Conservation (phyloP, 495 filamentous ascomycete species). For the Saxophila tyrrhenica region DNA sequence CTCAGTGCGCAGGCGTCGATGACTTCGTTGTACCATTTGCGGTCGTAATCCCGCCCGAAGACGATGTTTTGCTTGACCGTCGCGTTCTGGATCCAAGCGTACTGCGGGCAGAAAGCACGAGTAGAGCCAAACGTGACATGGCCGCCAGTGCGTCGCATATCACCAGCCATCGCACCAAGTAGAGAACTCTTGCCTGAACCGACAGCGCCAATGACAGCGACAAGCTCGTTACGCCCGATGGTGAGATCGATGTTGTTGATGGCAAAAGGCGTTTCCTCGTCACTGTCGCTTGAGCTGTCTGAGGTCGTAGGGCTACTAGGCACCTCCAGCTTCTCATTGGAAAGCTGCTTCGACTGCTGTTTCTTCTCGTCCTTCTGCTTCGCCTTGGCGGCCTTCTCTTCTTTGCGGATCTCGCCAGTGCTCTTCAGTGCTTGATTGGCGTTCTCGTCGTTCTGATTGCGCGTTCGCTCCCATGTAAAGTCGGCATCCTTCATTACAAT, state of each 20-base stretch:
- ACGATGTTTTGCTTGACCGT: conserved; percentile 79
- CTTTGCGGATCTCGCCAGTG: conserved; percentile 19
- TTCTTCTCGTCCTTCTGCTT: conserved; percentile 24
- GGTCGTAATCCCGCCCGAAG: conserved; percentile 70
- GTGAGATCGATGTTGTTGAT: conserved; percentile 62
- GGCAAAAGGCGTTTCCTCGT: conserved; percentile 64
- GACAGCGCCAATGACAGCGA: conserved; percentile 85
- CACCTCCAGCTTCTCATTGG: conserved; percentile 19
- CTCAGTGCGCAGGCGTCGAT: conserved; percentile 56
- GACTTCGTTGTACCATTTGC: conserved; percentile 50
- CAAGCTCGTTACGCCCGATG: conserved; percentile 67
- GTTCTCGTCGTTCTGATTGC: conserved; percentile 42
- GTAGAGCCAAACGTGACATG: conserved; percentile 62
- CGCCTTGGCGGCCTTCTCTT: conserved; percentile 31
- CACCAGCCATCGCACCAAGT: conserved; percentile 79
- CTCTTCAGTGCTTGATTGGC: conserved; percentile 23
- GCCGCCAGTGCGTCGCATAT: conserved; percentile 78
- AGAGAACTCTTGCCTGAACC: conserved; percentile 89
- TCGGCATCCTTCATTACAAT: conserved; percentile 59
- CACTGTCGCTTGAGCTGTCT: conserved; percentile 36
- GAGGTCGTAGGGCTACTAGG: not conserved
- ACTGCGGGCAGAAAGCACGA: conserved; percentile 85
- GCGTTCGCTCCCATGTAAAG: conserved; percentile 88
- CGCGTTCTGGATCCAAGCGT: conserved; percentile 94
- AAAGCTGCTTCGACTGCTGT: conserved; percentile 18